Evolutionary conservation across 1,284 basidiomycete species (phyloP), one percentile per base, ranked within the genome.

Genomic region (Puccinia triticina): DNA sequence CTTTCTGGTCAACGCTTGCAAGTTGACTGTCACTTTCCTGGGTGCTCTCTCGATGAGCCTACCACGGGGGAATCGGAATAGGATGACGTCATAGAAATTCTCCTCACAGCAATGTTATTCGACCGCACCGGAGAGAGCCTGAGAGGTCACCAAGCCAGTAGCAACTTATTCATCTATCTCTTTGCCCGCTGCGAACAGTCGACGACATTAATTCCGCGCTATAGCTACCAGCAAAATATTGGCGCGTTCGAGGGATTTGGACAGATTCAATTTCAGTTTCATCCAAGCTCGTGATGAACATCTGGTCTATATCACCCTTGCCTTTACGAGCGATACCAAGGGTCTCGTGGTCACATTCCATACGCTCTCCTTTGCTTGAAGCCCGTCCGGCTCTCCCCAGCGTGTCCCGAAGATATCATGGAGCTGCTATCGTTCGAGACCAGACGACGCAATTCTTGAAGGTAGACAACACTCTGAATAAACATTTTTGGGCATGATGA

Each of bases 361-460:
- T 21, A 18, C 64, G 29, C 18, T 66, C 64, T 43, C 14, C 12
- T 43, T 40, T 66, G 34, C 18, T 21, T 40, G 37, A 2, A 23
- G 23, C 34, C 21, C 18, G n/a, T 29, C 21, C 48, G 43, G 43
- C 69, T 71, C 21, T 32, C 29, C 43, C 48, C 50, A 32, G 37
- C 34, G 48, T 50, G 48, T 34, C 50, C n/a, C 72, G 72, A 57
- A n/a, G 32, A 10, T 57, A 34, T 74, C 72, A 74, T 40, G 34
- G 26, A 40, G 50, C 69, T 46, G 43, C 72, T 18, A 57, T 37
- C 26, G 32, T 7, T 23, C 48, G n/a, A 53, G 7, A 74, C 50
- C 48, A 74, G 40, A 74, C 72, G 29, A 57, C n/a, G 8, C 50
- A 57, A 50, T 74, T 74, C 21, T 74, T 74, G 34, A 74, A 74